These are phyloP conservation scores for Pochonia chlamydosporia DNA, from an alignment of 2,329 filamentous ascomycete genomes.

Conservation along the genomic window DNA sequence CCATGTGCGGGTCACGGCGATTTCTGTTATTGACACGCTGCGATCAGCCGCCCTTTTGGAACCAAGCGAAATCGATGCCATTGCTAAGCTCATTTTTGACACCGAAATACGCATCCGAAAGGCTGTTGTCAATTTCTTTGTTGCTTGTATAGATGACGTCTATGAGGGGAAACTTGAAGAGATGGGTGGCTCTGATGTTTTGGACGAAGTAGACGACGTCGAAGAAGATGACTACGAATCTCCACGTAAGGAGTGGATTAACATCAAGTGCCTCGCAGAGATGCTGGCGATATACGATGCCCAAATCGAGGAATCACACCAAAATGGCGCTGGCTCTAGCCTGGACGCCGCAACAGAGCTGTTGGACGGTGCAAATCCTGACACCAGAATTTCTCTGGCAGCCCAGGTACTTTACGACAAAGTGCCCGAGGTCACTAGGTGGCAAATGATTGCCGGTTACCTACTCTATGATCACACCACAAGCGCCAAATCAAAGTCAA, in stretches of 20 bases:
- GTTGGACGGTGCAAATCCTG: conserved; percentile 58
- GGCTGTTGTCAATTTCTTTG: conserved; percentile 85
- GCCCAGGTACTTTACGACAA: conserved; percentile 81
- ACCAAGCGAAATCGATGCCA: conserved; percentile 81
- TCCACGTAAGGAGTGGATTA: conserved; percentile 79
- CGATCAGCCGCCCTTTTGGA: conserved; percentile 82
- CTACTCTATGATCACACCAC: conserved; percentile 86
- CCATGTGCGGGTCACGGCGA: conserved; percentile 70
- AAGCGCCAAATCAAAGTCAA: conserved; percentile 47
- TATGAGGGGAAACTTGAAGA: conserved; percentile 77
- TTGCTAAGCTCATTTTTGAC: conserved; percentile 87
- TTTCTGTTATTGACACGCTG: conserved; percentile 76
- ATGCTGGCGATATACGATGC: conserved; percentile 76
- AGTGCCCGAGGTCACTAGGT: conserved; percentile 73
- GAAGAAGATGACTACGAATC: conserved; percentile 73
- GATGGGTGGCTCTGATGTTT: conserved; percentile 69
- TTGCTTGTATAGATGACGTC: conserved; percentile 76
- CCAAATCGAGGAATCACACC: conserved; percentile 54
- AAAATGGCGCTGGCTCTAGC: conserved; percentile 35
- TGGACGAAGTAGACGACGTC: conserved; percentile 69
- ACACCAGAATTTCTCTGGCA: conserved; percentile 80
- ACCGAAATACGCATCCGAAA: conserved; percentile 78
- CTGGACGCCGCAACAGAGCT: conserved; percentile 47
- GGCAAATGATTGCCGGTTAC: conserved; percentile 86
- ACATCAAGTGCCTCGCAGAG: conserved; percentile 84